Conservation (phyloP, 75 land plant species). For the Picea glauca region DNA sequence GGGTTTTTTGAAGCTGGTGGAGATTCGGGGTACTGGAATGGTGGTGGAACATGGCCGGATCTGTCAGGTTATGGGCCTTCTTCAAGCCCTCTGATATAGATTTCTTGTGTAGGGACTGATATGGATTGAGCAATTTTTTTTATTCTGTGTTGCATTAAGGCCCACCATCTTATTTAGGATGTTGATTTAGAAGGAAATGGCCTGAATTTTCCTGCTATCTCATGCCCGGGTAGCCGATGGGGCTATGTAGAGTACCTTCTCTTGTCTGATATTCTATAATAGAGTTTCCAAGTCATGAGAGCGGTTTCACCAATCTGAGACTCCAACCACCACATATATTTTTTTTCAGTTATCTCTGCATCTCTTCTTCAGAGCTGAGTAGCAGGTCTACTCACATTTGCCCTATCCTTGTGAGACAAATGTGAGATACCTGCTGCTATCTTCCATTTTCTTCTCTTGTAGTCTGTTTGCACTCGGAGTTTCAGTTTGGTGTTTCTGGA, state of each 20-base stretch:
- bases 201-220: background rate
- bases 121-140: background rate
- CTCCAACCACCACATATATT: too few relatives aligned
- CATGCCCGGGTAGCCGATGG: background rate
- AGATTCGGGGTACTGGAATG: too few relatives aligned
- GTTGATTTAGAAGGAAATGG: too few relatives aligned
- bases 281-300: background rate
- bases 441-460: too few relatives aligned
- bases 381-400: too few relatives aligned
- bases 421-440: too few relatives aligned
- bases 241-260: background rate
- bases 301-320: background rate
- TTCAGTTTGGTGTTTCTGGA: too few relatives aligned
- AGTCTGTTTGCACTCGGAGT: too few relatives aligned
- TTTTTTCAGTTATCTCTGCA: too few relatives aligned
- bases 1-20: background rate
- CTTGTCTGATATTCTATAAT: background rate
- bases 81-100: background rate
- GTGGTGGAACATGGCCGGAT: background rate
- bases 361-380: too few relatives aligned
- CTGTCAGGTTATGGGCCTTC: slow-evolving; percentile 4
- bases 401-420: too few relatives aligned
- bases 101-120: too few relatives aligned
- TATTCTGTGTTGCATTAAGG: background rate
- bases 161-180: background rate